These are phyloP conservation scores for Xylaria sp. DNA, from an alignment of 495 filamentous ascomycete genomes.

Conservation along the genomic window DNA sequence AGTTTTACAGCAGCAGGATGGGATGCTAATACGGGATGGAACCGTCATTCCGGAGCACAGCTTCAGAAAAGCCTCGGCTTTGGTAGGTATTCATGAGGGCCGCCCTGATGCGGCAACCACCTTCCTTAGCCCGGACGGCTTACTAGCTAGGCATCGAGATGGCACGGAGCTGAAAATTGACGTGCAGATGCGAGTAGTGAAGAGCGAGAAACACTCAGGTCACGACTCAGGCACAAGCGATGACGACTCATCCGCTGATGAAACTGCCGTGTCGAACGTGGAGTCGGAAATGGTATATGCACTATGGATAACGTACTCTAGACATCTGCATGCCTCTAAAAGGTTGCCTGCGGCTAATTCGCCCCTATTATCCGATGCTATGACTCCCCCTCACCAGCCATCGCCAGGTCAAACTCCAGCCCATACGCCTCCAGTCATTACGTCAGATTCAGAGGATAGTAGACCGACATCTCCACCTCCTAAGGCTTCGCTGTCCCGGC, in stretches of 20 bases:
- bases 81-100: conserved; percentile 81
- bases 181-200: conserved; percentile 93
- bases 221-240: conserved; percentile 55
- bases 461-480: conserved; percentile 45
- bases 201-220: conserved; percentile 69
- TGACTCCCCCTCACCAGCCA: conserved; percentile 75
- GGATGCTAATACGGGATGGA: conserved; percentile 83
- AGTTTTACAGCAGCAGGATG: conserved; percentile 84
- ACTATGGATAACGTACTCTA: conserved; percentile 95
- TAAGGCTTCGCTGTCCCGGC: conserved; percentile 71
- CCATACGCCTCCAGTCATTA: conserved; percentile 58
- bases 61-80: conserved; percentile 85
- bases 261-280: conserved; percentile 36
- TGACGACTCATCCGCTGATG: conserved; percentile 49
- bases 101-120: conserved; percentile 75
- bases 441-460: conserved; percentile 55
- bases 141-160: conserved; percentile 86
- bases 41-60: conserved; percentile 96
- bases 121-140: conserved; percentile 80
- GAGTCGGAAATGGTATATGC: conserved; percentile 88
- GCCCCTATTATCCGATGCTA: conserved; percentile 63
- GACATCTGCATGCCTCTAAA: conserved; percentile 80
- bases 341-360: conserved; percentile 62
- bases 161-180: conserved; percentile 91
- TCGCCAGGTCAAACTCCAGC: conserved; percentile 73